Percentiles rank a stretch among this genome's conserved stretches.
Evolutionary conservation across 176 grass and related monocot genomes (phyloP).

Genomic region (Oryza meridionalis): DNA sequence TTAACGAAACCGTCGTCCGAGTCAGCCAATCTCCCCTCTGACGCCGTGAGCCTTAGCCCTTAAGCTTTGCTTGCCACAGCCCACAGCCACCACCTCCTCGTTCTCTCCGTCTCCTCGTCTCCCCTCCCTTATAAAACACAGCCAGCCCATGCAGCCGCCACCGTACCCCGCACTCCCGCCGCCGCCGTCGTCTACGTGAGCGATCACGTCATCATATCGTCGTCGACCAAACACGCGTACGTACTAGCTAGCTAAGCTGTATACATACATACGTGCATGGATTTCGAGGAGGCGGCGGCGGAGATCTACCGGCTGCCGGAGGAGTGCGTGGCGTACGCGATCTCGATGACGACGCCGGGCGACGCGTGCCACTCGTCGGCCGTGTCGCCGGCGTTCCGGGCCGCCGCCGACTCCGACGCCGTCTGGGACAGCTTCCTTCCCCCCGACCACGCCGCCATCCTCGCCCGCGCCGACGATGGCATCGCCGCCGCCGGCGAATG

Average conservation of each 20-base stretch:
- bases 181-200: not conserved
- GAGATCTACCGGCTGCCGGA: conserved; percentile 63
- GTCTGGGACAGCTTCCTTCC: conserved; percentile 79
- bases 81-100: too few species aligned
- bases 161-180: not conserved
- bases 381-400: conserved; percentile 59
- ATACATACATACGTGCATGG: not conserved
- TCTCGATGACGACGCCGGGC: conserved; percentile 67
- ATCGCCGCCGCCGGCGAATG: not conserved
- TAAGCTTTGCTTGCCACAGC: conserved; percentile 52
- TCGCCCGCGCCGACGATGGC: conserved; percentile 48
- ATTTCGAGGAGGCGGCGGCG: not conserved
- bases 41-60: conserved; percentile 62
- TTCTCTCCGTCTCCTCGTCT: not conserved
- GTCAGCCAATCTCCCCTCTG: conserved; percentile 33
- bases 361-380: conserved; percentile 64
- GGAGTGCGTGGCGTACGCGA: conserved; percentile 72
- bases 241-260: not conserved
- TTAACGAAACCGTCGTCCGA: conserved; percentile 44
- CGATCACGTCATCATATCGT: not conserved
- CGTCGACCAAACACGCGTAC: not conserved
- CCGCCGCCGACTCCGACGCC: conserved; percentile 65
- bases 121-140: not conserved
- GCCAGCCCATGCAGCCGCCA: not conserved
- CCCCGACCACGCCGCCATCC: conserved; percentile 48